A percentile compares a stretch with the other conserved stretches of the same genome.
phyloP scores from a whole-genome alignment of 305 asterid genomes.

The Petunia hybrid region DNA sequence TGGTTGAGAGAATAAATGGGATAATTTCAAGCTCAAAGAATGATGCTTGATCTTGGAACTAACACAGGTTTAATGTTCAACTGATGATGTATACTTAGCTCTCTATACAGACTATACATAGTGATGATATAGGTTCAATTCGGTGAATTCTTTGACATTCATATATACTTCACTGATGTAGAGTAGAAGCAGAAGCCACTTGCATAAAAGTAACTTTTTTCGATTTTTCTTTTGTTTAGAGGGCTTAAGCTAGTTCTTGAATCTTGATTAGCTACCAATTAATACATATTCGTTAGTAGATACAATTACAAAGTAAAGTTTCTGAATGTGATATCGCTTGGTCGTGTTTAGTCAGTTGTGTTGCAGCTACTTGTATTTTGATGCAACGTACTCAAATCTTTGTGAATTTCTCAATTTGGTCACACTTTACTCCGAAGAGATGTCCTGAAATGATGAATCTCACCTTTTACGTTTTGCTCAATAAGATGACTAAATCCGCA shows the following conservation, averaged over 20 bases:
- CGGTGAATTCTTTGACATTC: not conserved
- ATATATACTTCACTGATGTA: not conserved
- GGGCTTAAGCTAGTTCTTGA: no score
- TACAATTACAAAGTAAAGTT: not conserved
- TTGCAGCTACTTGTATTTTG: no score
- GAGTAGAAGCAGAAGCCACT: not conserved
- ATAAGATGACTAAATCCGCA: no score
- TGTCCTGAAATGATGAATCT: no score
- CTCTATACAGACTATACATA: not conserved
- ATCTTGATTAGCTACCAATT: not conserved
- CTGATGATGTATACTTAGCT: not conserved
- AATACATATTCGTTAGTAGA: not conserved
- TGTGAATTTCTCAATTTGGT: no score
- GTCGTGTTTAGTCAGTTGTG: not conserved
- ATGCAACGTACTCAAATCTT: no score
- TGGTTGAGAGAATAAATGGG: conserved; percentile 38
- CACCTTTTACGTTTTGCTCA: no score
- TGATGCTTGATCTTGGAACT: conserved; percentile 6
- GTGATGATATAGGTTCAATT: not conserved
- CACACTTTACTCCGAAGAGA: no score
- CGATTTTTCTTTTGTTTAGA: not conserved
- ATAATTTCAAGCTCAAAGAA: not conserved
- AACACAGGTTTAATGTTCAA: not conserved
- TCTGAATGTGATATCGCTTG: not conserved
- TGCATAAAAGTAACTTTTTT: not conserved